Base-by-base conservation (phyloP, 768 basidiomycete genomes). In the Mycena vulgaris region DNA sequence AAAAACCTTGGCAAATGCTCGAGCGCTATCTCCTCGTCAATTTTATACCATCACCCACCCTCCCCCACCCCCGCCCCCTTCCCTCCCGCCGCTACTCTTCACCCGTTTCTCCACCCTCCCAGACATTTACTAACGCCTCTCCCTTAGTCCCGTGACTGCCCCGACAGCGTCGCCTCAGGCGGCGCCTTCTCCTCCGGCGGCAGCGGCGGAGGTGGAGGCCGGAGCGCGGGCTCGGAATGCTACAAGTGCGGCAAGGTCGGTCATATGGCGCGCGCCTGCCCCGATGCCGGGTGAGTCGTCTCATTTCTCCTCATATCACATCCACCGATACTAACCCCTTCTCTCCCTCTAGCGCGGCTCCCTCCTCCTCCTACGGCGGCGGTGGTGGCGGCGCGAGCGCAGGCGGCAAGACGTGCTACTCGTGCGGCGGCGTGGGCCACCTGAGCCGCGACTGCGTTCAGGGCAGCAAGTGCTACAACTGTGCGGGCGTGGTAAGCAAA, bases 391-490 rank as follows among this genome's bases (percentile, higher is more conserved):
- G 71, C 19, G 72, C 68, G 35, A 35, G 42, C 42, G 3, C 5
- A 19, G n/a, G 42, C 33, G 71, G 74, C 45, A 68, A 74, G 75
- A 72, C 68, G 35, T 72, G 94, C 85, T 96, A 95, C 85, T 89
- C 92, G 66, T 96, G 95, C 77, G 95, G 95, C 49, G 95, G 94
- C 55, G 90, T 94, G 56, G 95, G 95, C 61, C 95, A 97, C 78
- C 74, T 97, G 81, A 91, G 91, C 61, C 91, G 94, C 68, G 95
- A 96, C 78, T 97, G 95, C 77, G 90, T 91, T 16, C 92, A 94
- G 75, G 93, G 92, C 17, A 86, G 89, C n/a, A 95, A 95, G 78
- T 96, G 94, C 82, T 95, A 95, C 83, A 95, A 95, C 81, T 96
- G 94, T 82, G 88, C 87, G 42, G 89, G 87, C 55, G 80, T 88